phyloP scores from a whole-genome alignment of 2,329 filamentous ascomycete species.

The Cercospora sp. region DNA sequence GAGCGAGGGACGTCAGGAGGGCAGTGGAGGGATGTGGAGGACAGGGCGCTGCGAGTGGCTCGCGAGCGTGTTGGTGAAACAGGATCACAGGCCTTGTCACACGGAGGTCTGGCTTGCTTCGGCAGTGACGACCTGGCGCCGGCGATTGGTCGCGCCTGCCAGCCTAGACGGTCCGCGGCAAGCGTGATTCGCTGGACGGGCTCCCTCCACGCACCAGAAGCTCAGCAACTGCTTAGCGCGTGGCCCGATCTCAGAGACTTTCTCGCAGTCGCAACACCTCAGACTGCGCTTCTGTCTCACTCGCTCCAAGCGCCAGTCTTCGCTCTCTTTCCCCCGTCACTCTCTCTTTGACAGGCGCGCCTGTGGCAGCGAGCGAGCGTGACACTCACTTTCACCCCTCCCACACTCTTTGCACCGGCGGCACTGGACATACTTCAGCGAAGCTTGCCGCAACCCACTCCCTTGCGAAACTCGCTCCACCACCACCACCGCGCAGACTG shows the following conservation, averaged over 20 bases:
- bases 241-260: background rate
- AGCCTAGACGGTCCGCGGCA: background rate
- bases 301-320: background rate
- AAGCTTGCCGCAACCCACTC: conserved; percentile 9
- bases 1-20: background rate
- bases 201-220: background rate
- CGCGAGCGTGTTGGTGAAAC: background rate
- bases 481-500: conserved; percentile 1
- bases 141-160: background rate
- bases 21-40: background rate
- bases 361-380: conserved; percentile 7
- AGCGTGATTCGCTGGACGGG: background rate
- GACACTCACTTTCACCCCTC: conserved; percentile 8
- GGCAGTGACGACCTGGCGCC: background rate
- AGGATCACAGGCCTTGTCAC: background rate
- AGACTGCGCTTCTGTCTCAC: background rate
- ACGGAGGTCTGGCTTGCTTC: background rate
- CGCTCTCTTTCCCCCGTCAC: background rate
- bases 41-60: background rate
- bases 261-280: background rate
- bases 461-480: conserved; percentile 12
- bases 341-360: conserved; percentile 7
- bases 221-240: background rate
- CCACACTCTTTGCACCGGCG: background rate
- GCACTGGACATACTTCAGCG: conserved; percentile 1